These are phyloP conservation scores for Mucor racemosus DNA, from an alignment of 371 early-diverging fungal genomes.

Conservation along the genomic window DNA sequence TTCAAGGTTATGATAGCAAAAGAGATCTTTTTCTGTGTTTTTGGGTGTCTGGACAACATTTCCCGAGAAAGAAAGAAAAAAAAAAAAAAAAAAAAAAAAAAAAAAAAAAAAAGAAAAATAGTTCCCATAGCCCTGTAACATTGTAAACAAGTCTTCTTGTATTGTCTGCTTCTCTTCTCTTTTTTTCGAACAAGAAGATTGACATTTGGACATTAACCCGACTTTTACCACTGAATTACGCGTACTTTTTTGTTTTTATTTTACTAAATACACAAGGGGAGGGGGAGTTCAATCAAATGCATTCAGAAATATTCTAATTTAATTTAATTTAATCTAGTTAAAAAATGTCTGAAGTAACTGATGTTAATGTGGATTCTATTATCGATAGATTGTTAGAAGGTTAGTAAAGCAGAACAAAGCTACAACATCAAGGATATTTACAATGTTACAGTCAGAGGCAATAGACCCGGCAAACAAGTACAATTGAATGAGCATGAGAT, in stretches of 20 bases:
- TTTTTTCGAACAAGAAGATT: not conserved
- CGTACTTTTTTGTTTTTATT: not conserved
- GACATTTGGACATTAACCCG: not conserved
- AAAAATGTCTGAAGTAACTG: slow-evolving; percentile 24
- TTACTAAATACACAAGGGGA: not conserved
- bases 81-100: not conserved
- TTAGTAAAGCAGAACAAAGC: not conserved
- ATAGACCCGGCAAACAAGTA: slow-evolving; percentile 87
- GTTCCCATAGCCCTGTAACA: not conserved
- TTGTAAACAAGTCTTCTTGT: not conserved
- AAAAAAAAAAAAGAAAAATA: not conserved
- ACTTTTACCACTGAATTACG: not conserved
- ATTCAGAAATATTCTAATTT: not conserved
- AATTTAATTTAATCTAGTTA: not conserved
- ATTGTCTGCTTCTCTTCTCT: not conserved
- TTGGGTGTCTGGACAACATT: not conserved
- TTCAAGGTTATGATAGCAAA: too few species aligned
- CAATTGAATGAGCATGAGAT: slow-evolving; percentile 86
- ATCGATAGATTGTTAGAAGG: slow-evolving; percentile 47
- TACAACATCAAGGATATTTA: not conserved
- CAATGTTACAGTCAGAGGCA: slow-evolving; percentile 75
- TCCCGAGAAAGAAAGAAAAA: not conserved
- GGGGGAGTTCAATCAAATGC: not conserved
- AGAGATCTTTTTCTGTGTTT: too few species aligned
- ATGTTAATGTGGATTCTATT: slow-evolving; percentile 42